Evolutionary conservation across 176 grass and related monocot genomes (phyloP), one percentile per base, ranked within the genome.

Genomic region (Poa annua): DNA sequence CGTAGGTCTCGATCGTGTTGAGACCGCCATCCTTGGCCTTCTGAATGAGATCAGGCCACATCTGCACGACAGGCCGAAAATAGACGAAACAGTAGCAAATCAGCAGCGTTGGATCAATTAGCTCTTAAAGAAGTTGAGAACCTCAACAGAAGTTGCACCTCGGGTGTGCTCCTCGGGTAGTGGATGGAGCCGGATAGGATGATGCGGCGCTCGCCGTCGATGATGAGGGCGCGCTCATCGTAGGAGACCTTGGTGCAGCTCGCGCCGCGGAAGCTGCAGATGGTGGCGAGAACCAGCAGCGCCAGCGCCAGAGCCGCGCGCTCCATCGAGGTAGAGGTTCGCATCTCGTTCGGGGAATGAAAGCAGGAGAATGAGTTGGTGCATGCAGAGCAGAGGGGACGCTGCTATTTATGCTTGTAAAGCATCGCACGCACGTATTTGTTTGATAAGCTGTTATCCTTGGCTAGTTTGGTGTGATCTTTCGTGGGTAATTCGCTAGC

Each of bases 11-110:
- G 47, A 92, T 90, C 4, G 88, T 42, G 67, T 93, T 79, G 16
- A 92, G 84, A 5, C 91, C 91, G 34, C 91, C 91, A 51, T 87
- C 84, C 80, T 89, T 93, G 2, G 71, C 88, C 66, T 93, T 90
- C 54, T n/a, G 22, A 9, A 90, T 83, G 66, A 93, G 86, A 51
- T 90, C 85, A 24, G 88, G 91, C 91, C 91, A 90, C 88, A 93
- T 93, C 88, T 89, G n/a, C 22, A 76, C 6, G 7, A 25, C 41
- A 63, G 6, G n/a, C n/a, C n/a, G 12, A 15, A 65, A 25, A 60
- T 11, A 36, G 66, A 39, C 0, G 68, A 5, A 17, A 79, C 11
- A n/a, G 4, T 63, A 57, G 55, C 42, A 71, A 20, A 39, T 63
- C 22, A 64, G 17, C 3, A 17, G 1, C 15, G 13, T 65, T 34